Evolutionary conservation across 2,329 filamentous ascomycete species (phyloP).

Genomic region (Chaetomium sp.): DNA sequence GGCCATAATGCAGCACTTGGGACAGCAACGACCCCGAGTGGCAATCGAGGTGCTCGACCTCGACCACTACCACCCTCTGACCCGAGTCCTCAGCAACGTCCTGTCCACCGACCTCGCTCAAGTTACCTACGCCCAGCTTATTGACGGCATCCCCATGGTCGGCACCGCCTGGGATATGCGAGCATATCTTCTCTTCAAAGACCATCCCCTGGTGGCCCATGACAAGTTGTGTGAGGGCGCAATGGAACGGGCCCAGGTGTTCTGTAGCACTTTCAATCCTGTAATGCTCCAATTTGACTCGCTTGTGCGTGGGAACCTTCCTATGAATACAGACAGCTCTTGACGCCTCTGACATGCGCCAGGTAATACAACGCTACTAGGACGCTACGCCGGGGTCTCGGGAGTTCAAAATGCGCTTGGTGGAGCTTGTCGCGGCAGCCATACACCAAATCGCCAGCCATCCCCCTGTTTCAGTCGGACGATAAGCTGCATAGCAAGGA

Average conservation of each 20-base stretch:
- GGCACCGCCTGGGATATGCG: background rate
- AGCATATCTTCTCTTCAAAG: background rate
- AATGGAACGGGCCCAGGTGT: background rate
- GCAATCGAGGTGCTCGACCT: conserved; percentile 1
- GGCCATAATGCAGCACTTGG: no score
- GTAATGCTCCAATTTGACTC: background rate
- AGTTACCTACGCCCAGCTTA: conserved; percentile 2
- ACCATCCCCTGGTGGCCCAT: conserved; percentile 4
- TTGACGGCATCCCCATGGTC: no score
- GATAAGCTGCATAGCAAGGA: conserved; percentile 7
- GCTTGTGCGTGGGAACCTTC: background rate
- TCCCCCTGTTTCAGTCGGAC: background rate
- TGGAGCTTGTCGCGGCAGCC: conserved; percentile 3
- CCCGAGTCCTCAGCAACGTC: conserved; percentile 1
- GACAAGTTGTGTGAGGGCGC: conserved; percentile 3
- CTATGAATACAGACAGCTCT: background rate
- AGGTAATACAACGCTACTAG: conserved; percentile 2
- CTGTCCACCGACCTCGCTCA: conserved; percentile 4
- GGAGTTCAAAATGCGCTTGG: conserved; percentile 6
- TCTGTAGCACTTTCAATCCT: no score
- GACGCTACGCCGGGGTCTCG: no score
- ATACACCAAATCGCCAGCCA: conserved; percentile 8
- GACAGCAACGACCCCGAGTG: background rate
- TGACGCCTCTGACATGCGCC: background rate
- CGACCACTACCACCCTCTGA: background rate